Conservation (phyloP, 2,329 filamentous ascomycete species). For the Fusarium pseudograminearum region DNA sequence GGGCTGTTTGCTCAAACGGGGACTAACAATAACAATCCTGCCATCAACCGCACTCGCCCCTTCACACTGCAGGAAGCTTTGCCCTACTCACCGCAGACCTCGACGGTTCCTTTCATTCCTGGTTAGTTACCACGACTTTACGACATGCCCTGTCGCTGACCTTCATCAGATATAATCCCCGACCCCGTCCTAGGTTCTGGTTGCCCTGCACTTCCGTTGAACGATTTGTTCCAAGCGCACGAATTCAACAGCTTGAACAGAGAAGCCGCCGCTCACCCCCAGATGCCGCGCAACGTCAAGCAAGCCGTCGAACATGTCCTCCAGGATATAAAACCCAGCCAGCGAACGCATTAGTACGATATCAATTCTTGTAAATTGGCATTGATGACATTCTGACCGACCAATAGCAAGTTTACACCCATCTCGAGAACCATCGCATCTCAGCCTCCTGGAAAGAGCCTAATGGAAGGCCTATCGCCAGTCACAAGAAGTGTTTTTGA, state of each 20-base stretch:
- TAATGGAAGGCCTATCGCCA: conserved; percentile 62
- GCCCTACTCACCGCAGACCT: conserved; percentile 85
- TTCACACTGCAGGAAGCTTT: conserved; percentile 80
- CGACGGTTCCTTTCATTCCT: conserved; percentile 81
- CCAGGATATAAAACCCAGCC: conserved; percentile 77
- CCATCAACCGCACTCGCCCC: conserved; percentile 57
- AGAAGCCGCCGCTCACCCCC: conserved; percentile 70
- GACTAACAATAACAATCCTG: conserved; percentile 41
- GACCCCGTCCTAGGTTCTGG: conserved; percentile 70
- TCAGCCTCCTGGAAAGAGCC: conserved; percentile 42
- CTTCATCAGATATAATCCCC: conserved; percentile 71
- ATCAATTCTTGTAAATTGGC: not conserved
- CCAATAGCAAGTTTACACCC: conserved; percentile 64
- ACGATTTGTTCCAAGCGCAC: conserved; percentile 63
- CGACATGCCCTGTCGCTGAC: conserved; percentile 30
- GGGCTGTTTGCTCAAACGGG: conserved; percentile 48
- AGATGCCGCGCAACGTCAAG: conserved; percentile 74
- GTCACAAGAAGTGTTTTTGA: conserved; percentile 59
- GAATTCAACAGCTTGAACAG: conserved; percentile 77
- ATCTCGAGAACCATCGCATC: conserved; percentile 44
- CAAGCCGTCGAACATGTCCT: conserved; percentile 80
- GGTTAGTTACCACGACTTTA: conserved; percentile 61
- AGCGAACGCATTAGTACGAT: conserved; percentile 75
- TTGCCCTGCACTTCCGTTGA: conserved; percentile 63
- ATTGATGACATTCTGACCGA: conserved; percentile 33